Evolutionary conservation across 1,139 yeast genomes (phyloP), one percentile per base, ranked within the genome.

Genomic region (Meyerozyma carpophila): DNA sequence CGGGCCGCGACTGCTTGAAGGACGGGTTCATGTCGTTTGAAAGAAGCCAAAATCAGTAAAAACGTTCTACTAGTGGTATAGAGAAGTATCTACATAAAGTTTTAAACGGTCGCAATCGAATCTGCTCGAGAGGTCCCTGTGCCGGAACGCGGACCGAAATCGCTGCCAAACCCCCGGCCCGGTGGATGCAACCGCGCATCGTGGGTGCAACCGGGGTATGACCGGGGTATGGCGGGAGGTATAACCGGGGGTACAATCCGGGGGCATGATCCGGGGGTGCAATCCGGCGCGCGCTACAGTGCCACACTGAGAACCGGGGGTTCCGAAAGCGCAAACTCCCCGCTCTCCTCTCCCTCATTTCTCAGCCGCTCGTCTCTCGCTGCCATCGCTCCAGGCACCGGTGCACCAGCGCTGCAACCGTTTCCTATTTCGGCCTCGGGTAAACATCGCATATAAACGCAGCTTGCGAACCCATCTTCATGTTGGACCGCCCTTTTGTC

Each of bases 401-500:
- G 34, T 31, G 34, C 34, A 31, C 34, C 34, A 13, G 20, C 24
- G 24, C 20, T 31, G 34, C 34, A 31, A 14, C 34, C 16, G 20
- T 27, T 31, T 4, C 34, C 34, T 31, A 31, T 31, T 31, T 14
- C 8, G 34, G 34, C 20, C 32, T 31, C 20, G 5, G 29, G 29
- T 27, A 27, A 27, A 27, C 29, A 27, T 11, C 13, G 13, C 11
- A 31, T 18, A 34, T 34, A 16, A 34, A 34, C 37, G 4, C 4
- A 3, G 34, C 16, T 31, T 34, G 37, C 26, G 18, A 16, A 9
- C 13, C 6, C 21, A 24, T 34, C 26, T 34, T 34, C 37, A 34
- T 34, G 37, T 34, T 32, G 16, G 50, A 52, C 32, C 46, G 48
- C 27, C 46, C 73, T 29, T 76, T 75, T 53, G 72, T 74, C 48